phyloP scores from a whole-genome alignment of 345 rosid species.

The Pugionium cornutum region DNA sequence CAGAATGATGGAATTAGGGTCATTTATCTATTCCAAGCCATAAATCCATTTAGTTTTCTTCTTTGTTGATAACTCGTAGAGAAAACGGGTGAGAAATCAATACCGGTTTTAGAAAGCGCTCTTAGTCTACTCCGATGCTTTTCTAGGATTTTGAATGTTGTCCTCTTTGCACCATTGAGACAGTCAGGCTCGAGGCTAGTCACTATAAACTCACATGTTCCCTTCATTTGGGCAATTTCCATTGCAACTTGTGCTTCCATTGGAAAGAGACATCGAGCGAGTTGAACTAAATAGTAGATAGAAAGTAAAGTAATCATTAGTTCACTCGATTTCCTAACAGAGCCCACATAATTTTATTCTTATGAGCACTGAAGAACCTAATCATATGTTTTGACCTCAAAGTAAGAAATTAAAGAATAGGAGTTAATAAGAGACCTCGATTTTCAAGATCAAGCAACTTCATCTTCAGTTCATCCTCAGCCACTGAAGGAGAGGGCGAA shows the following conservation, averaged over 20 bases:
- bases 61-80: conserved; percentile 10
- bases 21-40: not conserved
- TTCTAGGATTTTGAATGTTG: conserved; percentile 56
- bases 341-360: not conserved
- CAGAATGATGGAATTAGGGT: conserved; percentile 17
- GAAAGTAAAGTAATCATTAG: conserved; percentile 10
- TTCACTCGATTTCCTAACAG: conserved; percentile 9
- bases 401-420: not conserved
- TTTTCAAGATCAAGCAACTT: conserved; percentile 67
- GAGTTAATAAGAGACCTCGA: conserved; percentile 56
- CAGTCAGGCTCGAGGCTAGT: conserved; percentile 36
- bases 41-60: not conserved
- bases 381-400: not conserved
- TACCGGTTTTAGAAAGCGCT: conserved; percentile 86
- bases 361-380: not conserved
- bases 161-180: conserved; percentile 43
- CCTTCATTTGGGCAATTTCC: conserved; percentile 72
- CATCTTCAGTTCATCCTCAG: conserved; percentile 59
- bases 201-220: conserved; percentile 56
- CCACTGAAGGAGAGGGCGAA: conserved; percentile 59
- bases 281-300: conserved; percentile 52
- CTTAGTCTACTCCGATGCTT: conserved; percentile 60
- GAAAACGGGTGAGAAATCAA: conserved; percentile 1
- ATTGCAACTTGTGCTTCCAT: conserved; percentile 73
- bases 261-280: conserved; percentile 76